Evolutionary conservation across 495 filamentous ascomycete genomes (phyloP).

Genomic region (Antarctomyces pellizariae): DNA sequence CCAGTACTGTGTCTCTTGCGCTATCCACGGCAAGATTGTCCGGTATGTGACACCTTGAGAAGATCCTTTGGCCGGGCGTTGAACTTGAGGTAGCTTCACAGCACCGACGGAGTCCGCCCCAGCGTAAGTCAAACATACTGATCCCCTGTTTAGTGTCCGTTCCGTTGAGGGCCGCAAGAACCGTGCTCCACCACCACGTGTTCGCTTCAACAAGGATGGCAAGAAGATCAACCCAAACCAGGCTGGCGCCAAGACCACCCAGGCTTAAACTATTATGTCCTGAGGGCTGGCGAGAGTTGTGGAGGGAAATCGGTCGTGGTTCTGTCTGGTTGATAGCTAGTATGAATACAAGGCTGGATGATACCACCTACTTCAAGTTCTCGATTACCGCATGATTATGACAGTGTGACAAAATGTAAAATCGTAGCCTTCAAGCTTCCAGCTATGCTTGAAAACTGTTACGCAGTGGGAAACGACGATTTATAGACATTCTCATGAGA

Average conservation of each 20-base stretch:
- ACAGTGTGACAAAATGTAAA: no score
- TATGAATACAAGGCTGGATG: no score
- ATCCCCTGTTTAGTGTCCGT: slow-evolving; percentile 52
- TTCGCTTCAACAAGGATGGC: slow-evolving; percentile 99
- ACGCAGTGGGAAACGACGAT: no score
- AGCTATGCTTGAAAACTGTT: no score
- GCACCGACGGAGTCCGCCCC: slow-evolving; percentile 11
- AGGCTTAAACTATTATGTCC: slow-evolving; percentile 19
- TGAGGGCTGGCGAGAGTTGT: no score
- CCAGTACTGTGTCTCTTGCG: slow-evolving; percentile 99
- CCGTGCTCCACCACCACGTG: slow-evolving; percentile 87
- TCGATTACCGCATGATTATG: no score
- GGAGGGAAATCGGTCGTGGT: no score
- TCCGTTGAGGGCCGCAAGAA: slow-evolving; percentile 94
- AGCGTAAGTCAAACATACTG: slow-evolving; percentile 11
- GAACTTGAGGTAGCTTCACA: slow-evolving; percentile 17
- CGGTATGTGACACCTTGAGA: slow-evolving; percentile 57
- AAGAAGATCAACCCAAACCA: slow-evolving; percentile 97
- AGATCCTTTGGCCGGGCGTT: slow-evolving; percentile 36
- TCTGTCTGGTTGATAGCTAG: no score
- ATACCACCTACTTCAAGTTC: no score
- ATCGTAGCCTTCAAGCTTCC: no score
- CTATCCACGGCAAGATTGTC: slow-evolving; percentile 99
- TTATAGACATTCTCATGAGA: no score
- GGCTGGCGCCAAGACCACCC: slow-evolving; percentile 38